Conservation (phyloP, 306 rosid genomes). For the Fragaria nilgerrensis region DNA sequence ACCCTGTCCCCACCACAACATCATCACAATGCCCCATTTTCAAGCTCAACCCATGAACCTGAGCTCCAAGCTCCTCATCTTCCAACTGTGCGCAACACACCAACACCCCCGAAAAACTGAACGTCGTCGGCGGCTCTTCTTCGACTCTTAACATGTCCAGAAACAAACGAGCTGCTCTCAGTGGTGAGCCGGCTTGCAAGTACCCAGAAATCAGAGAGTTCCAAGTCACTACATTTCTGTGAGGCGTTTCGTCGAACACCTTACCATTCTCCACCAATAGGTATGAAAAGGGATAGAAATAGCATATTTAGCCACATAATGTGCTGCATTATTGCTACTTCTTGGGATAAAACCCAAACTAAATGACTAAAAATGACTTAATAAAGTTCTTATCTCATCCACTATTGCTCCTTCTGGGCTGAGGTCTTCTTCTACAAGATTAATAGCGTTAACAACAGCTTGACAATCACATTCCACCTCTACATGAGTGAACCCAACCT, state of each 20-base stretch:
- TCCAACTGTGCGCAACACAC: slow-evolving; percentile 42
- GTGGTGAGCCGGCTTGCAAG: slow-evolving; percentile 24
- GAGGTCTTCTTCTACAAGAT: no score
- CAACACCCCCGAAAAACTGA: slow-evolving; percentile 37
- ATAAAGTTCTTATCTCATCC: no score
- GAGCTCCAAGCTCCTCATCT: slow-evolving; percentile 37
- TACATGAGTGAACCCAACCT: no score
- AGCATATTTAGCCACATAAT: no score
- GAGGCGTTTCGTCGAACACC: slow-evolving; percentile 37
- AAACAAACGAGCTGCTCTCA: slow-evolving; percentile 26
- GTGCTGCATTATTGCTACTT: no score
- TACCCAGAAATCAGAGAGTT: slow-evolving; percentile 33
- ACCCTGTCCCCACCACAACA: slow-evolving; percentile 41
- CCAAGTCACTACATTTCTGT: slow-evolving; percentile 42
- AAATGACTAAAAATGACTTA: no score
- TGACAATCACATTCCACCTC: no score
- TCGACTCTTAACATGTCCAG: slow-evolving; percentile 33
- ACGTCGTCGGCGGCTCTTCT: slow-evolving; percentile 33
- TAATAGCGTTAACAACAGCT: no score
- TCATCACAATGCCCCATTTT: slow-evolving; percentile 30
- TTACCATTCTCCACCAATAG: no score
- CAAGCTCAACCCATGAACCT: slow-evolving; percentile 42
- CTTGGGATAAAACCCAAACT: no score
- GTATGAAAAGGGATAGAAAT: no score
- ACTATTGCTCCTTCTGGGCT: no score